Percentiles rank a stretch among this genome's conserved stretches.
phyloP scores from a whole-genome alignment of 495 filamentous ascomycete genomes.

The Tuber borchii region DNA sequence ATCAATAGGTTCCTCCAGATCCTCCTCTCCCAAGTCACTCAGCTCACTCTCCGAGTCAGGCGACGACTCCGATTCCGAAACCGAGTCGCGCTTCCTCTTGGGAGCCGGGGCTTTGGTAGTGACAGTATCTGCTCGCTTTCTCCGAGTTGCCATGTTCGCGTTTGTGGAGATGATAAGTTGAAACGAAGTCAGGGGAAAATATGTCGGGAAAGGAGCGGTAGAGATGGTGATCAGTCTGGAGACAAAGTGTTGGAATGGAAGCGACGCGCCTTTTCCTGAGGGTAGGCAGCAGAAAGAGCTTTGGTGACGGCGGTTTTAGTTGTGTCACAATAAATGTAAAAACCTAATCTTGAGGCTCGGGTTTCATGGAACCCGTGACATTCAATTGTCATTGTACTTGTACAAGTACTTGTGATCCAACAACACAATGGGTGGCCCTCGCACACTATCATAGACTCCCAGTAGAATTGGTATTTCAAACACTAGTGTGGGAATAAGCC shows the following conservation, averaged over 20 bases:
- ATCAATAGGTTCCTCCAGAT: slow-evolving; percentile 41
- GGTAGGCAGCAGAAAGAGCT: background rate
- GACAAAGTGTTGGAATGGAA: background rate
- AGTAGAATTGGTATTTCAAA: background rate
- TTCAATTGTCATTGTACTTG: background rate
- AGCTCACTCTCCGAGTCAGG: slow-evolving; percentile 36
- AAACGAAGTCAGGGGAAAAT: background rate
- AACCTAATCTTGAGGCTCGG: background rate
- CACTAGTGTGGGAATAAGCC: background rate
- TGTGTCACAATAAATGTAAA: background rate
- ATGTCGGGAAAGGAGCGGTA: background rate
- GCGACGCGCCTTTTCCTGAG: background rate
- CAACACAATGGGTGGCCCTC: background rate
- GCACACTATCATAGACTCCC: background rate
- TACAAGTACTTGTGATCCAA: background rate
- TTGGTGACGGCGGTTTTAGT: background rate
- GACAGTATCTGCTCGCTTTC: slow-evolving; percentile 11
- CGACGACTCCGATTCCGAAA: slow-evolving; percentile 18
- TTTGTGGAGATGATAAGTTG: background rate
- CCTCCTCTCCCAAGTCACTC: slow-evolving; percentile 51
- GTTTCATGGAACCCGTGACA: background rate
- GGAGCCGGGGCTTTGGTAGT: slow-evolving; percentile 7
- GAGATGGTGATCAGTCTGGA: background rate
- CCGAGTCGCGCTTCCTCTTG: slow-evolving; percentile 24
- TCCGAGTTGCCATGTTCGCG: background rate